Percentiles rank a stretch among this genome's conserved stretches.
Conservation (phyloP, 495 filamentous ascomycete species). For the Bombardia bombarda region DNA sequence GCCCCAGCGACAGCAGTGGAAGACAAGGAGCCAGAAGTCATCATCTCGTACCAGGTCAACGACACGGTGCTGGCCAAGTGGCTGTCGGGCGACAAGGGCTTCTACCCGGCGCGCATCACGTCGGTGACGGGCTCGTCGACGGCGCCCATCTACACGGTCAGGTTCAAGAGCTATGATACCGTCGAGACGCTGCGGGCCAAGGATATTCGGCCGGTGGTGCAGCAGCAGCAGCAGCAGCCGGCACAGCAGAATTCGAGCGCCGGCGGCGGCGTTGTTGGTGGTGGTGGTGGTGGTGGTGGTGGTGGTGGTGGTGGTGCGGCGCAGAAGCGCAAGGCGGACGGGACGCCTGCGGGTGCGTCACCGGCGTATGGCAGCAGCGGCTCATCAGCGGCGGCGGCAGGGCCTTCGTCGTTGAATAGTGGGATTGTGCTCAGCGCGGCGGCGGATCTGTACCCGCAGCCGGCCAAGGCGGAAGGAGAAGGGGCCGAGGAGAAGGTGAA, state of each 20-base stretch:
- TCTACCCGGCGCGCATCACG: conserved; percentile 89
- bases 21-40: conserved; percentile 34
- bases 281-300: too few species aligned
- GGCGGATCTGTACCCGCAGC: conserved; percentile 77
- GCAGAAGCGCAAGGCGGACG: conserved; percentile 89
- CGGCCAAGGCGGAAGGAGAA: conserved; percentile 32
- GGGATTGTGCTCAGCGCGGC: conserved; percentile 78
- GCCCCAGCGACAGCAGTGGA: conserved; percentile 29
- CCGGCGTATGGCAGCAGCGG: background rate
- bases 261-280: too few species aligned
- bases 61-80: conserved; percentile 86
- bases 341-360: conserved; percentile 45
- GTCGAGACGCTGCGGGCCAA: conserved; percentile 78
- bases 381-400: background rate
- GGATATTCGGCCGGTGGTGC: conserved; percentile 71
- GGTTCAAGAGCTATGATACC: conserved; percentile 81
- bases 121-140: conserved; percentile 85
- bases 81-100: conserved; percentile 79
- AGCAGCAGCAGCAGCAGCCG: too few species aligned
- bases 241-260: conserved; percentile 32
- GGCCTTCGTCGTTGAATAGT: conserved; percentile 16
- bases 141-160: conserved; percentile 86
- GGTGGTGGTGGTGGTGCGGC: too few species aligned
- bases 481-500: conserved; percentile 31
- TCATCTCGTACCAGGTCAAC: conserved; percentile 69